Conservation (phyloP, 495 filamentous ascomycete species). For the Podospora tetraspora region DNA sequence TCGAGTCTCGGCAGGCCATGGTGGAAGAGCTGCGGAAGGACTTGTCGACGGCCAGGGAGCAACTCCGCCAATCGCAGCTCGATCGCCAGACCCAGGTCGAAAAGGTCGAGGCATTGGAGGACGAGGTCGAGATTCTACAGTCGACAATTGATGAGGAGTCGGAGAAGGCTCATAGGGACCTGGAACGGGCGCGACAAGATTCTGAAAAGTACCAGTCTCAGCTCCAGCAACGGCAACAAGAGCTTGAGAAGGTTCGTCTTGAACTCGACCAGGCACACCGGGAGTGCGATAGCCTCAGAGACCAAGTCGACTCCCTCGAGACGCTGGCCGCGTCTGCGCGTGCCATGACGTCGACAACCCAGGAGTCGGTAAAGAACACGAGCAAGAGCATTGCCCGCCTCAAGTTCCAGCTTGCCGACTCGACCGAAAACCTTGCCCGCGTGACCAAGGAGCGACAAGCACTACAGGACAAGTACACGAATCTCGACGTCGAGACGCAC, state of each 20-base stretch:
- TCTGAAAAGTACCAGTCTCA: constrained; percentile 36
- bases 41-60: constrained; percentile 57
- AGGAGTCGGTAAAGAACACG: constrained; percentile 26
- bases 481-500: constrained; percentile 56
- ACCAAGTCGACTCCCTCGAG: constrained; percentile 39
- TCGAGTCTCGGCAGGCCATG: constrained; percentile 41
- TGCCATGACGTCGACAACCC: constrained; percentile 17
- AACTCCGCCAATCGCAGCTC: constrained; percentile 60
- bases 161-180: constrained; percentile 60
- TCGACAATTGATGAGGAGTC: constrained; percentile 66
- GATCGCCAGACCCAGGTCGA: constrained; percentile 59
- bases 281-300: constrained; percentile 45
- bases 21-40: constrained; percentile 41
- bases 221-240: constrained; percentile 1
- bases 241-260: constrained; percentile 1
- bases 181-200: constrained; percentile 43
- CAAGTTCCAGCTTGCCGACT: constrained; percentile 31
- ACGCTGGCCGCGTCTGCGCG: constrained; percentile 18
- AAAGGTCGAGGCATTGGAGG: constrained; percentile 69
- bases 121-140: constrained; percentile 74
- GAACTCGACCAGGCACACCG: constrained; percentile 3
- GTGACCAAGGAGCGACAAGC: constrained; percentile 53
- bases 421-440: constrained; percentile 31
- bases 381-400: constrained; percentile 27
- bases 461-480: constrained; percentile 58